Percentiles rank a stretch among this genome's conserved stretches.
Evolutionary conservation across 768 basidiomycete genomes (phyloP).

Genomic region (Lentinus brumalis): DNA sequence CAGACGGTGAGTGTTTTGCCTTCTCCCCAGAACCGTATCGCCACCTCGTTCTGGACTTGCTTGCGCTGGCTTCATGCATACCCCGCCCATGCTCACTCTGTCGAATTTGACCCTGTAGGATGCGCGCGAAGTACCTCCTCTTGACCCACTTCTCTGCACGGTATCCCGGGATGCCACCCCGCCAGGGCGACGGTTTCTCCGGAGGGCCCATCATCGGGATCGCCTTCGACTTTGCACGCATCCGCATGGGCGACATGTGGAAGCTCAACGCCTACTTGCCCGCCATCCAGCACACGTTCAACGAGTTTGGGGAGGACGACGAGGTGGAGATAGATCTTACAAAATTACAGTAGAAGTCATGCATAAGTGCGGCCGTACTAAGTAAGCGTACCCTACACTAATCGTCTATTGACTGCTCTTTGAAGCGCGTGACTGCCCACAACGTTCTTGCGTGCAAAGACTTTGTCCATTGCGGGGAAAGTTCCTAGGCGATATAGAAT

Average conservation of each 20-base stretch:
- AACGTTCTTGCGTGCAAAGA: too few relatives aligned
- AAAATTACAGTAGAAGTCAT: slow-evolving; percentile 11
- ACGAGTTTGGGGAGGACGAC: slow-evolving; percentile 56
- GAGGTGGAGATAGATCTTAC: slow-evolving; percentile 18
- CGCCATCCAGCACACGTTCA: slow-evolving; percentile 65
- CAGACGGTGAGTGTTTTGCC: slow-evolving; percentile 48
- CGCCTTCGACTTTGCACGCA: slow-evolving; percentile 78
- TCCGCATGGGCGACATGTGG: slow-evolving; percentile 82
- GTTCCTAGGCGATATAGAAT: too few relatives aligned
- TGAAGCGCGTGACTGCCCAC: too few relatives aligned
- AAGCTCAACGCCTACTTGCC: slow-evolving; percentile 77
- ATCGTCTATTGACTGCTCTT: too few relatives aligned
- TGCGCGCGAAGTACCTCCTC: slow-evolving; percentile 83
- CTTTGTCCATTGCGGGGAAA: too few relatives aligned
- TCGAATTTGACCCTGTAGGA: slow-evolving; percentile 46
- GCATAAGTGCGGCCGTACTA: too few relatives aligned
- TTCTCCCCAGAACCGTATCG: not conserved
- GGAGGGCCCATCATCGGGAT: slow-evolving; percentile 50
- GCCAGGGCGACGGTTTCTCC: slow-evolving; percentile 8
- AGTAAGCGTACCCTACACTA: too few relatives aligned
- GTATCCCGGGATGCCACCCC: slow-evolving; percentile 79
- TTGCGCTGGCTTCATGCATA: not conserved
- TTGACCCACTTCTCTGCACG: slow-evolving; percentile 95
- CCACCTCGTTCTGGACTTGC: not conserved
- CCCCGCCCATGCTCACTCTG: not conserved